These are phyloP conservation scores for Colletotrichum siamense DNA, from an alignment of 2,329 filamentous ascomycete genomes.

Conservation along the genomic window DNA sequence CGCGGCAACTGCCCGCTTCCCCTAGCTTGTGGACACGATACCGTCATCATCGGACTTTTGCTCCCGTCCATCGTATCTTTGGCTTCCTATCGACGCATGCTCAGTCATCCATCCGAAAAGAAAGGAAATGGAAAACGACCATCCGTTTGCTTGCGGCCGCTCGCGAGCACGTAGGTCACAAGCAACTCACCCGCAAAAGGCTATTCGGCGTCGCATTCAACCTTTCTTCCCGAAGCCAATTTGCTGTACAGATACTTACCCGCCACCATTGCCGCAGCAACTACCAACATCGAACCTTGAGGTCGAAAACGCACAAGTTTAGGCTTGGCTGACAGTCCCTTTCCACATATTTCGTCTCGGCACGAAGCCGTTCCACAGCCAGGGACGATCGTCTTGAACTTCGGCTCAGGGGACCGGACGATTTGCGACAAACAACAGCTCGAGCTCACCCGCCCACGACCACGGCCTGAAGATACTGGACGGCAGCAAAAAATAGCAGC, in stretches of 20 bases:
- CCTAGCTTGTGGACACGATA: not conserved
- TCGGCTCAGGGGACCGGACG: conserved; percentile 13
- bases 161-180: not conserved
- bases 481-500: not conserved
- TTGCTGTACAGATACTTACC: not conserved
- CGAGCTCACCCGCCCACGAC: not conserved
- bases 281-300: not conserved
- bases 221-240: not conserved
- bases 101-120: not conserved
- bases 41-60: not conserved
- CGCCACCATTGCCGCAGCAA: conserved; percentile 13
- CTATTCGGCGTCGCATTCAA: not conserved
- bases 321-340: conserved; percentile 2
- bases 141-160: not conserved
- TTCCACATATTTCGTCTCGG: conserved; percentile 10
- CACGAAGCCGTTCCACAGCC: conserved; percentile 16
- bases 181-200: not conserved
- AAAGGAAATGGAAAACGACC: not conserved
- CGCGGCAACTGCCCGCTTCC: not conserved
- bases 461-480: not conserved
- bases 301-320: not conserved
- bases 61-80: not conserved
- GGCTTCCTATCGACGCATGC: not conserved
- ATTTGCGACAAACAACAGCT: conserved; percentile 15
- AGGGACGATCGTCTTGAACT: conserved; percentile 14